Percentiles rank a stretch among this genome's conserved stretches.
These are phyloP conservation scores for Sphaerulina vaccinii DNA, from an alignment of 2,329 filamentous ascomycete species.

Conservation along the genomic window DNA sequence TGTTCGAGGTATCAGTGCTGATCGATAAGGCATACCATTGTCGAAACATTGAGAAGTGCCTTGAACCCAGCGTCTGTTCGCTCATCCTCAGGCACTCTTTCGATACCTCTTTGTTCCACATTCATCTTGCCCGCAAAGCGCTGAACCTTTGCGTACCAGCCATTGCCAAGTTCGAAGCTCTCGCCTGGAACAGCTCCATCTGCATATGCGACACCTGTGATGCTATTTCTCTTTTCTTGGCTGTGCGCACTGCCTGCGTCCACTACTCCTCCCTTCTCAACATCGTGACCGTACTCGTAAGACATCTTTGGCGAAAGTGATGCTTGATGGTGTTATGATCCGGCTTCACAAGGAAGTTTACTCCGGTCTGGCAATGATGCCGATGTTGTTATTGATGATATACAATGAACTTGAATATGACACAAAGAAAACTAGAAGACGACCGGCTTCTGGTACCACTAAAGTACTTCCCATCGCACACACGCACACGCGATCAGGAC, in stretches of 20 bases:
- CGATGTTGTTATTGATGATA: not conserved
- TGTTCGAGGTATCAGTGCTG: not conserved
- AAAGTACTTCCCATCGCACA: not conserved
- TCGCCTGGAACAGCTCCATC: conserved; percentile 57
- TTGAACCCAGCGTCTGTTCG: conserved; percentile 58
- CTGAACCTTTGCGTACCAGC: conserved; percentile 59
- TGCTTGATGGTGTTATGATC: not conserved
- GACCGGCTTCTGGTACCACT: not conserved
- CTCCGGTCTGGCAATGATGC: conserved; percentile 13
- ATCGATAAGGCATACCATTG: conserved; percentile 66
- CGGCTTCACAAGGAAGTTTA: conserved; percentile 27
- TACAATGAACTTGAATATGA: not conserved
- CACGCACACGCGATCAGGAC: conserved; percentile 12
- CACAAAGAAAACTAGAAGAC: not conserved
- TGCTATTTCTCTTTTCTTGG: conserved; percentile 3
- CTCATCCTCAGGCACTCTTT: conserved; percentile 70
- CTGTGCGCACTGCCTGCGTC: conserved; percentile 9
- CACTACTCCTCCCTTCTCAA: conserved; percentile 22
- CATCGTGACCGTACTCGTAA: conserved; percentile 19
- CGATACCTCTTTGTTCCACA: conserved; percentile 73
- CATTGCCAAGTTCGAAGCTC: conserved; percentile 57
- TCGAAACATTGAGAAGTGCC: conserved; percentile 63
- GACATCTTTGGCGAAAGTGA: conserved; percentile 14
- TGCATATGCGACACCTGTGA: conserved; percentile 30
- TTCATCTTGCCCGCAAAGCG: conserved; percentile 63